Base-by-base conservation (phyloP, 1,284 basidiomycete genomes). In the Fomitopsis pinicola region DNA sequence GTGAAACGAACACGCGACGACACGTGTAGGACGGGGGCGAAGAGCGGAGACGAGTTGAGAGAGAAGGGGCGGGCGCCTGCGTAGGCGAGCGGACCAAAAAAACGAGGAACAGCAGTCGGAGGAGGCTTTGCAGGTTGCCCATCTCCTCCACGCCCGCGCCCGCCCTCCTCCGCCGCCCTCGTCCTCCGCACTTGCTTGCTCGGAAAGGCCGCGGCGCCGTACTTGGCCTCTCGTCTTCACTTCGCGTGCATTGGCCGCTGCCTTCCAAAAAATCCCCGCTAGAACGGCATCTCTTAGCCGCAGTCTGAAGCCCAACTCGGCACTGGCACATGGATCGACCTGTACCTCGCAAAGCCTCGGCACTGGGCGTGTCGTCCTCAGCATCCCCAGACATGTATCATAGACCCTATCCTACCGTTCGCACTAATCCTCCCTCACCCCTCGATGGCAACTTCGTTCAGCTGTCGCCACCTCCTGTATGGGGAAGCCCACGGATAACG, bases 351-450 rank as follows among this genome's bases (percentile, higher is more conserved):
- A 68, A 72, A 62, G 65, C 64, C 42, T 69, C 72, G 45, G 69
- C 72, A 36, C 66, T 76, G 59, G 70, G 72, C 65, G 66, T 69
- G 46, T 64, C 72, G 60, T 66, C 67, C 42, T 67, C 71, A 22
- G 62, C 66, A 17, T 62, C 61, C 28, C 72, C 72, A 45, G 75
- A 76, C 57, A 71, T 82, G 66, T 76, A 80, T 65, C 77, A 80
- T 63, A 75, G 81, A 56, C 68, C 76, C 7, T 75, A 75, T 58
- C 80, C 78, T 17, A 75, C 72, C 46, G 58, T 72, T 56, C 77
- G 80, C 46, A 70, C 75, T 52, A 67, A 61, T 59, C 64, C 76
- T 0, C 72, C 80, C 35, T 73, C 78, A 17, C 73, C 79, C 48
- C 62, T 66, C 55, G 68, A 68, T 57, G 64, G 63, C 35, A 61